A percentile compares a stretch with the other conserved stretches of the same genome.
phyloP scores from a whole-genome alignment of 2,329 filamentous ascomycete genomes.

The Pyrenochaeta sp. region DNA sequence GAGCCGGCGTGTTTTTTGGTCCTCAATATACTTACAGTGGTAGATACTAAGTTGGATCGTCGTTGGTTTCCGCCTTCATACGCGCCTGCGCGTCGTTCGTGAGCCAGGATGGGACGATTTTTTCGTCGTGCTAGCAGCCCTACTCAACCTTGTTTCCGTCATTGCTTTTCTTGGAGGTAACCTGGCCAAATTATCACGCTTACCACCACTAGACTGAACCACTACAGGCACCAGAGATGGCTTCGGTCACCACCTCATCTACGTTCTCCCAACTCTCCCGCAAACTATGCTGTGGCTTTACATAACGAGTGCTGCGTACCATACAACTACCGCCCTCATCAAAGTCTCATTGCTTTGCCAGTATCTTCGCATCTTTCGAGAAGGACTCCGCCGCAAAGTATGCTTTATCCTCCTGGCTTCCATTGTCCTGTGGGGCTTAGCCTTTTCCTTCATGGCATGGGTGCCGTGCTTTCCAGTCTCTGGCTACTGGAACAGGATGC shows the following conservation, averaged over 20 bases:
- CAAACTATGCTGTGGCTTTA: constrained; percentile 34
- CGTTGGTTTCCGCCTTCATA: constrained; percentile 37
- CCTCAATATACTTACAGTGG: constrained; percentile 8
- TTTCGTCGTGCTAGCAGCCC: constrained; percentile 38
- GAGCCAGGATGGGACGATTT: constrained; percentile 47
- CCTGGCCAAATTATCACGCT: background rate
- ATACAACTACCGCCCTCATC: constrained; percentile 38
- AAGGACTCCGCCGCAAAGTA: constrained; percentile 24
- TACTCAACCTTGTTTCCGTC: constrained; percentile 32
- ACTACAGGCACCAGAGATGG: constrained; percentile 32
- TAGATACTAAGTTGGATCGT: constrained; percentile 37
- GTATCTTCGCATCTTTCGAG: constrained; percentile 42
- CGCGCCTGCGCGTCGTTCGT: constrained; percentile 33
- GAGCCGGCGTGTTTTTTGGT: background rate
- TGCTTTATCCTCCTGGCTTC: constrained; percentile 22
- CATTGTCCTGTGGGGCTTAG: constrained; percentile 36
- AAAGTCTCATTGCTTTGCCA: constrained; percentile 47
- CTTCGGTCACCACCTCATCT: constrained; percentile 41
- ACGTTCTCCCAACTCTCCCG: constrained; percentile 16
- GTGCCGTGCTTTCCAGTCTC: constrained; percentile 39
- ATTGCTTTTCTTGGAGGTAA: constrained; percentile 32
- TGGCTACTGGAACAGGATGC: constrained; percentile 25
- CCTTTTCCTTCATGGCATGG: constrained; percentile 40
- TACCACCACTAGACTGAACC: background rate
- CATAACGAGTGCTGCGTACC: constrained; percentile 35